Evolutionary conservation across 2,329 filamentous ascomycete species (phyloP), one percentile per base, ranked within the genome.

Genomic region (Dothidotthia symphoricarpi): DNA sequence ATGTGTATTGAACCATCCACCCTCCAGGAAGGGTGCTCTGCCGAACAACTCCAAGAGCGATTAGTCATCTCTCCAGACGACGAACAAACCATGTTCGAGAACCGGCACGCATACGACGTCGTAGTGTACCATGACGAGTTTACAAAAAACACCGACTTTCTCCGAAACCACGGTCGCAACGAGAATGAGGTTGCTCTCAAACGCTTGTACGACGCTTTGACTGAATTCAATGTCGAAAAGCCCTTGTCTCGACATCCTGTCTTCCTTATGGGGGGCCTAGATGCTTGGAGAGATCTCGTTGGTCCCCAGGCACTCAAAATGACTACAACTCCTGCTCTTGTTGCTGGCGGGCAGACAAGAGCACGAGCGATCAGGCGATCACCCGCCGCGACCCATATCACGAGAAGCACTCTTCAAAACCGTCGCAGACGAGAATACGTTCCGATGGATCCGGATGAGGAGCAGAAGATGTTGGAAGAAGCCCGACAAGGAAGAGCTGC

Each of bases 1-100:
- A 88, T 98, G 29, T 98, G 93, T 64, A 80, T 98, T 43, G 93
- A 98, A 57, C 88, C 90, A 16, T 78, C 94, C 29, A 78, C 84
- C 8, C 66, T 88, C 31, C 80, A 86, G 37, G 78, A 83, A 29
- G 83, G 80, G 22, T 75, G 81, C 52, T 84, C 81, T 12, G 81
- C 78, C 1, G 80, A 83, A 45, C 73, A 83, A 47, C 68, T 84
- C 3, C 72, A 77, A 13, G 85, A 89, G 43, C 82, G 82, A 43
- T 75, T 90, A 53, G 75, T 88, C 2, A 67, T 93, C 5, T 83
- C 81, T 0, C 84, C 86, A 0, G 72, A 81, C n/a, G 67, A 75
- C n/a, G 93, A 98, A 63, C 82, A 86, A 51, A 69, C 75, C 2
- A 73, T 88, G 22, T 95, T 95, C 55, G 81, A 80, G 39, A 78